Conservation (phyloP, 495 filamentous ascomycete genomes). For the Hypoxylon lienhwacheense region DNA sequence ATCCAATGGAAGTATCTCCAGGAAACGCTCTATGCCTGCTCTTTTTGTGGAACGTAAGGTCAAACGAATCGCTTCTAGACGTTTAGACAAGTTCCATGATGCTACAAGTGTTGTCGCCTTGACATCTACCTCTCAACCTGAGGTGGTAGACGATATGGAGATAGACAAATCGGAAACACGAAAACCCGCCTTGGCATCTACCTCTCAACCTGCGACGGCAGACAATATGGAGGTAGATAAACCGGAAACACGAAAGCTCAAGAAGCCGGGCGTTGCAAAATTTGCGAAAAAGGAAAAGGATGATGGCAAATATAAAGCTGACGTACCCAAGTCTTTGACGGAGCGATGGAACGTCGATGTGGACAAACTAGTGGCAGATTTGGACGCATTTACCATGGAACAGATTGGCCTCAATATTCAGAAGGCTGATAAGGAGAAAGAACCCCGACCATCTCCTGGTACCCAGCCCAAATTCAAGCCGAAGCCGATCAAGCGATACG, state of each 20-base stretch:
- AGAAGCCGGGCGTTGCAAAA: slow-evolving; percentile 38
- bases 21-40: slow-evolving; percentile 45
- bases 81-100: slow-evolving; percentile 23
- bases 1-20: slow-evolving; percentile 33
- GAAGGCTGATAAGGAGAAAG: slow-evolving; percentile 40
- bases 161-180: slow-evolving; percentile 25
- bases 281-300: slow-evolving; percentile 17
- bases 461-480: slow-evolving; percentile 45
- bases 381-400: slow-evolving; percentile 53
- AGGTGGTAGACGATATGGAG: slow-evolving; percentile 23
- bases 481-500: slow-evolving; percentile 50
- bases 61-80: slow-evolving; percentile 37
- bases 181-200: slow-evolving; percentile 9
- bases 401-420: slow-evolving; percentile 52
- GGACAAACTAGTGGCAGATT: slow-evolving; percentile 50
- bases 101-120: slow-evolving; percentile 7
- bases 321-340: slow-evolving; percentile 45
- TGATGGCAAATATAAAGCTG: slow-evolving; percentile 35
- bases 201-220: neutral
- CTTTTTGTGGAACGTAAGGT: slow-evolving; percentile 54
- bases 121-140: neutral
- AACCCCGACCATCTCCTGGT: slow-evolving; percentile 9
- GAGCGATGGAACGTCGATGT: slow-evolving; percentile 46
- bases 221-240: slow-evolving; percentile 29
- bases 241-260: slow-evolving; percentile 28